phyloP scores from a whole-genome alignment of 2,329 filamentous ascomycete genomes.

The Sordariomycetes sp. region DNA sequence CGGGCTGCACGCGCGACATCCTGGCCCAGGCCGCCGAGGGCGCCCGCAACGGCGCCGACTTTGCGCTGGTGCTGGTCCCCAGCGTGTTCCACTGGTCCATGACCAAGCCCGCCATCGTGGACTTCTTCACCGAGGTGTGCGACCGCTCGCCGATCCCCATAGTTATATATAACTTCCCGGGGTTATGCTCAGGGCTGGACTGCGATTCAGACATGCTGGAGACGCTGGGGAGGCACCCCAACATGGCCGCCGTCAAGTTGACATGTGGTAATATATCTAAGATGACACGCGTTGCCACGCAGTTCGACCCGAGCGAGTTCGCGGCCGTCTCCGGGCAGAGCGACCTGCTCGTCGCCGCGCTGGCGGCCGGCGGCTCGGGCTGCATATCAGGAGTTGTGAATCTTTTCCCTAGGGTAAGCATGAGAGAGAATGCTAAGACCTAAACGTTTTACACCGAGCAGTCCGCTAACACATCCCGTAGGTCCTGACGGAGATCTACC shows the following conservation, averaged over 20 bases:
- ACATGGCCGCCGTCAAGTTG: slow-evolving; percentile 61
- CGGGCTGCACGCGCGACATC: slow-evolving; percentile 55
- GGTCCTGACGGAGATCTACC: slow-evolving; percentile 33
- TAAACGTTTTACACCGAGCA: neutral
- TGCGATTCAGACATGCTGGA: slow-evolving; percentile 56
- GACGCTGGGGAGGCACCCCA: slow-evolving; percentile 43
- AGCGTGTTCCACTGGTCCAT: slow-evolving; percentile 60
- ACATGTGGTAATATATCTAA: slow-evolving; percentile 66
- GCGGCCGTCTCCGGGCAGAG: slow-evolving; percentile 60
- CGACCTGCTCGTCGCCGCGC: slow-evolving; percentile 56
- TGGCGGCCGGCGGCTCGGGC: slow-evolving; percentile 47
- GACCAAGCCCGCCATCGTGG: slow-evolving; percentile 44
- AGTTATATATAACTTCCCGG: slow-evolving; percentile 65
- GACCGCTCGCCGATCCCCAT: slow-evolving; percentile 49
- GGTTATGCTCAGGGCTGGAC: slow-evolving; percentile 55
- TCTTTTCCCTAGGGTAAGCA: slow-evolving; percentile 41
- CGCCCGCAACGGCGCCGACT: slow-evolving; percentile 53
- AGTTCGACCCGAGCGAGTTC: slow-evolving; percentile 44
- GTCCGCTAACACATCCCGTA: slow-evolving; percentile 1
- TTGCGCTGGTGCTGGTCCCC: slow-evolving; percentile 56
- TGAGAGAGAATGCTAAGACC: neutral
- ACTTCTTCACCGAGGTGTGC: slow-evolving; percentile 55
- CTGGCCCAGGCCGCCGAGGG: slow-evolving; percentile 55
- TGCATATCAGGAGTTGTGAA: slow-evolving; percentile 55
- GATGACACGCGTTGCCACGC: slow-evolving; percentile 46